Evolutionary conservation across 2,329 filamentous ascomycete species (phyloP).

Genomic region (Pezizomycotina sp.): DNA sequence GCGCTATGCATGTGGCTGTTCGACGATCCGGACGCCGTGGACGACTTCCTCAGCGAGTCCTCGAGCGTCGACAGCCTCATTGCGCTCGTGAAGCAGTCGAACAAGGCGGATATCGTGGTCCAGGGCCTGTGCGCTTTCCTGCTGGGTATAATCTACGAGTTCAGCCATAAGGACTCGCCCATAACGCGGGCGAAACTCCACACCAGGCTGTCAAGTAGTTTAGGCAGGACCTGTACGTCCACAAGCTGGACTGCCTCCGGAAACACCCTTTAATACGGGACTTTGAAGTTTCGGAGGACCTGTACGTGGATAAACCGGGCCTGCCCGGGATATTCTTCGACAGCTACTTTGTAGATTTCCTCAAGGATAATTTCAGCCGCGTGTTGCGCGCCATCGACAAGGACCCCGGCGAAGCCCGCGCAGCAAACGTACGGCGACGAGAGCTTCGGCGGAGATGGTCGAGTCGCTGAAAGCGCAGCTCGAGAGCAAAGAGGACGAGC

Average conservation of each 20-base stretch:
- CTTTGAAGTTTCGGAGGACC: conserved; percentile 49
- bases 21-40: conserved; percentile 77
- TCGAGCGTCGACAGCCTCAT: conserved; percentile 80
- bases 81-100: conserved; percentile 50
- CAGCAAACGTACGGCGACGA: conserved; percentile 65
- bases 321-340: conserved; percentile 76
- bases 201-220: conserved; percentile 44
- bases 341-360: conserved; percentile 71
- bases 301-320: conserved; percentile 29
- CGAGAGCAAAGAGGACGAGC: conserved; percentile 49
- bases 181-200: conserved; percentile 40
- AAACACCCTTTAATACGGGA: conserved; percentile 66
- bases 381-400: conserved; percentile 73
- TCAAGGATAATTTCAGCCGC: conserved; percentile 89
- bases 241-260: conserved; percentile 61
- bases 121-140: conserved; percentile 73
- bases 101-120: conserved; percentile 47
- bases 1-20: conserved; percentile 78
- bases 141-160: conserved; percentile 82
- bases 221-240: conserved; percentile 73
- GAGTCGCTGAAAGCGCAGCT: conserved; percentile 67
- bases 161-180: conserved; percentile 92
- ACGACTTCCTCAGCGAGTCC: conserved; percentile 82
- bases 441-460: conserved; percentile 83
- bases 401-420: conserved; percentile 50